These are phyloP conservation scores for Backusella luteola DNA, from an alignment of 192 early-diverging fungal genomes.

Conservation along the genomic window DNA sequence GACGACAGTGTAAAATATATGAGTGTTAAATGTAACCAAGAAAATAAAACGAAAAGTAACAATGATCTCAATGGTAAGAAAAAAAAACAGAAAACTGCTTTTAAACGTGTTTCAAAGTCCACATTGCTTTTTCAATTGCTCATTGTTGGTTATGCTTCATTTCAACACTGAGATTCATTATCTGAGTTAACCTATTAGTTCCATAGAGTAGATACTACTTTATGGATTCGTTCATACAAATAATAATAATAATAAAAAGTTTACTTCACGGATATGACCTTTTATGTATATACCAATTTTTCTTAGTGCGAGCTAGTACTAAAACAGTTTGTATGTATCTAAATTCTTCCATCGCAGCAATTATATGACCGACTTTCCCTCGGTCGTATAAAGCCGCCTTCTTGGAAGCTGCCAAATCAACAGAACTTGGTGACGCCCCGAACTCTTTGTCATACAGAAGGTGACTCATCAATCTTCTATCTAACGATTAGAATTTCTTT, in stretches of 20 bases:
- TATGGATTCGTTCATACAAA: background rate
- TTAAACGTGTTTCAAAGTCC: background rate
- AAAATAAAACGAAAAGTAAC: background rate
- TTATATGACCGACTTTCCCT: background rate
- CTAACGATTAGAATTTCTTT: background rate
- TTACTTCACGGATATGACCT: background rate
- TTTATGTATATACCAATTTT: background rate
- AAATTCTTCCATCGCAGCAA: background rate
- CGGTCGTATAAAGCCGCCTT: background rate
- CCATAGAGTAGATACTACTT: background rate
- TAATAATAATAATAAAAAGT: no score
- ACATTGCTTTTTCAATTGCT: background rate
- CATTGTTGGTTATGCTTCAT: background rate
- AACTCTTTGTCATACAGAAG: background rate
- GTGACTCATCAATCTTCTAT: background rate
- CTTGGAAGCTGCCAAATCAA: background rate
- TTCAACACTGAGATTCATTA: background rate
- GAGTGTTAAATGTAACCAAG: background rate
- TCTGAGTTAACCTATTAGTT: background rate
- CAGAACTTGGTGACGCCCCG: background rate
- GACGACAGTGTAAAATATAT: background rate
- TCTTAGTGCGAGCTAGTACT: background rate
- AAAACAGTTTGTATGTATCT: background rate
- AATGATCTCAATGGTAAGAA: background rate
- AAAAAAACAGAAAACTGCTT: background rate